Conservation (phyloP, 1,139 yeast species). For the Geotrichum armillariae region DNA sequence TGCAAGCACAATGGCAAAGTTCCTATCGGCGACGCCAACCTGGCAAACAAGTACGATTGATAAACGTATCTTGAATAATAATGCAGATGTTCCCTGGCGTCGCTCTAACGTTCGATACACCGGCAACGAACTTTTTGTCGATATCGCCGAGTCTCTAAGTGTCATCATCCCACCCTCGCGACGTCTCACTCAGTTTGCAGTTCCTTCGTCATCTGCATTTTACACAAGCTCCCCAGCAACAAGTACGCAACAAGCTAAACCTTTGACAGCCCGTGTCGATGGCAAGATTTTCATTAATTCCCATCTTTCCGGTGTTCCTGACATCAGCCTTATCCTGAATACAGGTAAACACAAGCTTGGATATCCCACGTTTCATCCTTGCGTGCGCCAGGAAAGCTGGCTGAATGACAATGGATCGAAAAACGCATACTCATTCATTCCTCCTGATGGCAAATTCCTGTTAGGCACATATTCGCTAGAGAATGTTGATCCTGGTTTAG, state of each 20-base stretch:
- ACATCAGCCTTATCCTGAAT: conserved; percentile 56
- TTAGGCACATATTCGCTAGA: conserved; percentile 68
- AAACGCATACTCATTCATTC: conserved; percentile 60
- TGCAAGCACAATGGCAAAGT: conserved; percentile 35
- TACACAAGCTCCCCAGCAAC: conserved; percentile 30
- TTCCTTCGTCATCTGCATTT: conserved; percentile 36
- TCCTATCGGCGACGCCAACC: conserved; percentile 27
- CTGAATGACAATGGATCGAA: neutral
- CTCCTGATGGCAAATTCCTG: conserved; percentile 81
- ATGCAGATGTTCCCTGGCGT: conserved; percentile 66
- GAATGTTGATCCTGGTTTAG: conserved; percentile 50
- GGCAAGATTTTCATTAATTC: conserved; percentile 68
- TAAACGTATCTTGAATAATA: conserved; percentile 12
- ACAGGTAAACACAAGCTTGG: conserved; percentile 40
- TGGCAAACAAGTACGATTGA: conserved; percentile 8
- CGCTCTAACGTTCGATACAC: conserved; percentile 61
- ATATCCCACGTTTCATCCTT: conserved; percentile 52
- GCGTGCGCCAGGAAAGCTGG: conserved; percentile 42
- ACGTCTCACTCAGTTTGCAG: conserved; percentile 22
- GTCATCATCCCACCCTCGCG: conserved; percentile 42
- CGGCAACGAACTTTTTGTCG: conserved; percentile 80
- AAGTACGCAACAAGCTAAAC: conserved; percentile 35
- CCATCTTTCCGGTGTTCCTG: conserved; percentile 74
- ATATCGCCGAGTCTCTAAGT: conserved; percentile 61
- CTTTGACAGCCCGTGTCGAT: conserved; percentile 57